A percentile compares a stretch with the other conserved stretches of the same genome.
Evolutionary conservation across 306 rosid species (phyloP).

Genomic region (Ormosia semicastrata): DNA sequence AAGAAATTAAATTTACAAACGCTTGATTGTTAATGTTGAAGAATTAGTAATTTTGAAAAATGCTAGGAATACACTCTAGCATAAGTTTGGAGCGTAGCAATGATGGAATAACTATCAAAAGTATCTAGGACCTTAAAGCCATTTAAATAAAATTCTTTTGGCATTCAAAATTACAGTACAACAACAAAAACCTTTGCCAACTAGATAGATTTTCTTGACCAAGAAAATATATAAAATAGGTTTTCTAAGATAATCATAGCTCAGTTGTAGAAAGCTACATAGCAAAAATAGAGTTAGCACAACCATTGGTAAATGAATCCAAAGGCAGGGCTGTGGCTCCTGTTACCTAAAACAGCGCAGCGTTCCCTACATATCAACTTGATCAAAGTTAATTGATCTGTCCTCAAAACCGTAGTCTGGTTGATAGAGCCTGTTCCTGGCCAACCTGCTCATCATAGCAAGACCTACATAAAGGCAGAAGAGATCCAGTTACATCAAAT

Average conservation of each 20-base stretch:
- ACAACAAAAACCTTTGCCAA: neutral
- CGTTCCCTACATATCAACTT: constrained; percentile 43
- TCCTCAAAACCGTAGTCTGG: constrained; percentile 55
- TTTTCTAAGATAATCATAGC: constrained; percentile 5
- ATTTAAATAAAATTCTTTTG: neutral
- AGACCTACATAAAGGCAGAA: constrained; percentile 54
- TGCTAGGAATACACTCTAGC: neutral
- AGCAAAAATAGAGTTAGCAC: constrained; percentile 18
- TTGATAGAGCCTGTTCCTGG: constrained; percentile 60
- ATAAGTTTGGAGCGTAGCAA: neutral
- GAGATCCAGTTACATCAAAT: neutral
- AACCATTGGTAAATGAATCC: neutral
- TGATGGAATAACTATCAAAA: neutral
- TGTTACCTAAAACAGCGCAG: constrained; percentile 9
- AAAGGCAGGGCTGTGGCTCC: neutral
- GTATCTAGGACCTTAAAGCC: neutral
- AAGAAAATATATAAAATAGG: constrained; percentile 12
- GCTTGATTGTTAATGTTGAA: neutral
- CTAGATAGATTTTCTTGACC: neutral
- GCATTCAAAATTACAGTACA: neutral
- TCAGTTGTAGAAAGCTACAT: constrained; percentile 3
- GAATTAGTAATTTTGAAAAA: neutral
- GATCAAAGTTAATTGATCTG: constrained; percentile 67
- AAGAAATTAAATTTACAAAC: neutral
- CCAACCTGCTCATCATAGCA: constrained; percentile 74